These are phyloP conservation scores for Monosporozyma servazzii DNA, from an alignment of 805 yeast genomes.

Conservation along the genomic window DNA sequence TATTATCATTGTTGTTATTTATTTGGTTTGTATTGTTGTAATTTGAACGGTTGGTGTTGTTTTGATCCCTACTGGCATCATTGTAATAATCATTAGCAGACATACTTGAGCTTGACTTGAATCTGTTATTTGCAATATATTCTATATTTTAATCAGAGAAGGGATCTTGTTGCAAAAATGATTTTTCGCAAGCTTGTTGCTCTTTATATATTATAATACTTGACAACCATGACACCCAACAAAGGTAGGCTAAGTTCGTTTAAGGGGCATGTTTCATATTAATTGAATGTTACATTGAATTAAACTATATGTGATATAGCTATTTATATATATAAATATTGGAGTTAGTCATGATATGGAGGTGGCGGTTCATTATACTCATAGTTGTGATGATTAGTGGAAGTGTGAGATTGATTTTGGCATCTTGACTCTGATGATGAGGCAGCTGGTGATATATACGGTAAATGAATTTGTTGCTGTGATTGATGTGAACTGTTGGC, in stretches of 20 bases:
- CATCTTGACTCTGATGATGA: not conserved
- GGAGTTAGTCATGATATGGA: not conserved
- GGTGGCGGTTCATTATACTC: not conserved
- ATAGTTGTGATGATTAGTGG: not conserved
- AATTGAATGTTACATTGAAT: not conserved
- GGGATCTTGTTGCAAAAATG: too few species aligned
- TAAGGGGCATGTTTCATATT: not conserved
- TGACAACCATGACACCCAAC: too few species aligned
- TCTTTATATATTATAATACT: not conserved
- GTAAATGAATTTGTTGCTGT: not conserved
- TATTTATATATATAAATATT: not conserved
- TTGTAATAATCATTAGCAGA: constrained; percentile 50
- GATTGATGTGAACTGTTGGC: not conserved
- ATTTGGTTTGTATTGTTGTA: not conserved
- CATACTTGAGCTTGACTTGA: constrained; percentile 19
- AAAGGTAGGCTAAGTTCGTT: too few species aligned
- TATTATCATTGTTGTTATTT: constrained; percentile 7
- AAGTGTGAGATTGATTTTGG: not conserved
- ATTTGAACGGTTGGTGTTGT: not conserved
- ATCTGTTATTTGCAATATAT: not conserved
- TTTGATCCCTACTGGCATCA: constrained; percentile 31
- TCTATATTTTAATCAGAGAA: too few species aligned
- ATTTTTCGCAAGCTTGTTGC: not conserved
- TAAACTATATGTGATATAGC: not conserved
- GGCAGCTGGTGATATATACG: not conserved